Evolutionary conservation across 2,329 filamentous ascomycete species (phyloP).

Genomic region (Sporothrix humicola): DNA sequence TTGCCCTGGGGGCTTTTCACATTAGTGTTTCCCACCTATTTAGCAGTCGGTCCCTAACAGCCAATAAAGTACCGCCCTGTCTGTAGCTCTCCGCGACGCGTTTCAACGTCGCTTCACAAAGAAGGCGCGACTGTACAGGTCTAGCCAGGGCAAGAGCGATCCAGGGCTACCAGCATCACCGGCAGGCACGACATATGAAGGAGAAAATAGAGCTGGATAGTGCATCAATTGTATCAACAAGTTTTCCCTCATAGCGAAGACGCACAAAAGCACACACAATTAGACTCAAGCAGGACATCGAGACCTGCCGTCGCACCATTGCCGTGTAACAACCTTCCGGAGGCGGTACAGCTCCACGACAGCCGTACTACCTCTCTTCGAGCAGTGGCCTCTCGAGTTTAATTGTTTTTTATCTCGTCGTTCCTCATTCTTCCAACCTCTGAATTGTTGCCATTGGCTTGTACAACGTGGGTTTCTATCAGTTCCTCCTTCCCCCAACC

Average conservation of each 20-base stretch:
- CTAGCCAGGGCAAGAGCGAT: slow-evolving; percentile 7
- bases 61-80: neutral
- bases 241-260: neutral
- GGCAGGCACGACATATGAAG: slow-evolving; percentile 2
- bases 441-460: neutral
- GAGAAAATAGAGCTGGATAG: neutral
- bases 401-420: neutral
- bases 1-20: neutral
- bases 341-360: neutral
- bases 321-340: neutral
- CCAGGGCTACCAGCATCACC: neutral
- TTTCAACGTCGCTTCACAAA: slow-evolving; percentile 27
- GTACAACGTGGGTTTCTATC: slow-evolving; percentile 12
- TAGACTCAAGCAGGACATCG: neutral
- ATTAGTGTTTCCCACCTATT: slow-evolving; percentile 6
- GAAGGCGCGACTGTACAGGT: slow-evolving; percentile 2
- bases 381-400: neutral
- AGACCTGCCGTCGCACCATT: slow-evolving; percentile 1
- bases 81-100: slow-evolving; percentile 24
- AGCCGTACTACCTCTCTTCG: neutral
- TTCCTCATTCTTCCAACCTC: neutral
- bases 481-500: neutral
- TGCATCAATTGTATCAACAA: neutral
- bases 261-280: neutral
- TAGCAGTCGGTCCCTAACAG: neutral